These are phyloP conservation scores for Rhizopus arrhizus DNA, from an alignment of 371 early-diverging fungal genomes.

Conservation along the genomic window DNA sequence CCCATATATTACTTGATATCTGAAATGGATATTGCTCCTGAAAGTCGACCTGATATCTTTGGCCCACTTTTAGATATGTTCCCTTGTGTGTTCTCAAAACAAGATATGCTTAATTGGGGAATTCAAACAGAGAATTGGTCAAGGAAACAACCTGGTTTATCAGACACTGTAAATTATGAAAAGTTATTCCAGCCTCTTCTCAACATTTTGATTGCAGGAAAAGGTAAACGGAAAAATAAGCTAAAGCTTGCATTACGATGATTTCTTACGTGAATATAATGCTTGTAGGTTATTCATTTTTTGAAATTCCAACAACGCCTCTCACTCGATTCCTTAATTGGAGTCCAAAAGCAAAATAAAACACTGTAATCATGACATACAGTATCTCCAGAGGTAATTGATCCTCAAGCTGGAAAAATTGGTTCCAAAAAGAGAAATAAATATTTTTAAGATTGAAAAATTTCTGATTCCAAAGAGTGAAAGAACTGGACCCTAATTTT, in stretches of 20 bases:
- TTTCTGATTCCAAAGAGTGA: too few species aligned
- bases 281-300: slow-evolving; percentile 46
- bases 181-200: slow-evolving; percentile 38
- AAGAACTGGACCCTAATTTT: too few species aligned
- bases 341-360: slow-evolving; percentile 36
- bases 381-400: background rate
- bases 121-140: slow-evolving; percentile 32
- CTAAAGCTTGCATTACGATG: background rate
- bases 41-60: slow-evolving; percentile 41
- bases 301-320: slow-evolving; percentile 49
- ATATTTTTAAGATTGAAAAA: too few species aligned
- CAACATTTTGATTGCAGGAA: slow-evolving; percentile 43
- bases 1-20: slow-evolving; percentile 48
- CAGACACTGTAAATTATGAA: slow-evolving; percentile 32
- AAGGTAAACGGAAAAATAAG: slow-evolving; percentile 30
- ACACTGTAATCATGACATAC: slow-evolving; percentile 3
- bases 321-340: slow-evolving; percentile 45
- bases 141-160: slow-evolving; percentile 12
- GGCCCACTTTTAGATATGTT: slow-evolving; percentile 37
- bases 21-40: slow-evolving; percentile 31
- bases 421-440: background rate
- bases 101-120: slow-evolving; percentile 39
- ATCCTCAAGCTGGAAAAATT: background rate
- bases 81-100: slow-evolving; percentile 43
- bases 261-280: background rate